Percentiles rank a stretch among this genome's conserved stretches.
phyloP scores from a whole-genome alignment of 805 yeast species.

The Citeromyces matritensis region DNA sequence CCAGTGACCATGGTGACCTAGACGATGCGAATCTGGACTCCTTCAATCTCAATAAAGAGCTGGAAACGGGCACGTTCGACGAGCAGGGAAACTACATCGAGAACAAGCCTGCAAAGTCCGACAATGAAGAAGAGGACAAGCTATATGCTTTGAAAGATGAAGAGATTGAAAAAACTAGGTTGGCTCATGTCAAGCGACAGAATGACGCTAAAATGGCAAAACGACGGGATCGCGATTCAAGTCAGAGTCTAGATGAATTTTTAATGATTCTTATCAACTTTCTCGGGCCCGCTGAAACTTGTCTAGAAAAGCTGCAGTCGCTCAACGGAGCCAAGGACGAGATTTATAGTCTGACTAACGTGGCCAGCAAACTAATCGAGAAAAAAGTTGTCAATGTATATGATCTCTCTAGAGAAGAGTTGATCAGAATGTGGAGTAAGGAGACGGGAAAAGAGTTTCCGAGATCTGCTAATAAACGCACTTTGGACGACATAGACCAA shows the following conservation, averaged over 20 bases:
- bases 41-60: slow-evolving; percentile 43
- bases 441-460: slow-evolving; percentile 24
- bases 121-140: slow-evolving; percentile 11
- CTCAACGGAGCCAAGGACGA: slow-evolving; percentile 11
- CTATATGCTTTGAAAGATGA: slow-evolving; percentile 7
- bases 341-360: slow-evolving; percentile 28
- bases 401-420: slow-evolving; percentile 40
- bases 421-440: slow-evolving; percentile 25
- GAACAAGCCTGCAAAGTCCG: slow-evolving; percentile 15
- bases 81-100: slow-evolving; percentile 42
- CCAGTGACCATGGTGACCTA: slow-evolving; percentile 5
- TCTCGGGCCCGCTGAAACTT: slow-evolving; percentile 44
- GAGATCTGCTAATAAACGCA: slow-evolving; percentile 2
- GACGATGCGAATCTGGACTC: slow-evolving; percentile 37
- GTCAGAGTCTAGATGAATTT: slow-evolving; percentile 6
- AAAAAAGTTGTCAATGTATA: slow-evolving; percentile 29
- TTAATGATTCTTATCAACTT: slow-evolving; percentile 19
- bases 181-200: slow-evolving; percentile 11
- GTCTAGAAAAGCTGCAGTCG: slow-evolving; percentile 37
- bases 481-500: slow-evolving; percentile 9
- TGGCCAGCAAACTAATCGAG: slow-evolving; percentile 24
- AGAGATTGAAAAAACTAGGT: slow-evolving; percentile 11
- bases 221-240: slow-evolving; percentile 4
- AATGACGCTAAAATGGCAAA: slow-evolving; percentile 10
- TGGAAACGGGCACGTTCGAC: slow-evolving; percentile 45